Evolutionary conservation across 331 rosid genomes (phyloP).

Genomic region (Spiraea crenata): DNA sequence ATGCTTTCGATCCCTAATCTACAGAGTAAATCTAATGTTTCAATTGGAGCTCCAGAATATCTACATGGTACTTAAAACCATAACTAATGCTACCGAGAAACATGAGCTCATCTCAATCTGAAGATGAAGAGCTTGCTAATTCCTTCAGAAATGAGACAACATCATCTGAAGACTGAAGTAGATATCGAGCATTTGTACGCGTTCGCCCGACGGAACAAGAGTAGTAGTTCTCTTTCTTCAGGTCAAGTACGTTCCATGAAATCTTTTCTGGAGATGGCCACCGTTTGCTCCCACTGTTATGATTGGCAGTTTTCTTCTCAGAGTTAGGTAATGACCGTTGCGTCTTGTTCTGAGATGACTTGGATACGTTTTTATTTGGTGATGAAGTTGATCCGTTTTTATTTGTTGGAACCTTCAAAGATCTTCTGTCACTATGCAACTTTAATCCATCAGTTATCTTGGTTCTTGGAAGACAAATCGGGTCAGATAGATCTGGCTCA

Average conservation of each 20-base stretch:
- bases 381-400: constrained; percentile 55
- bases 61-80: neutral
- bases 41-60: neutral
- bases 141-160: constrained; percentile 70
- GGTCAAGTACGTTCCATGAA: constrained; percentile 93
- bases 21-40: neutral
- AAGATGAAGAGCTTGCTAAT: constrained; percentile 22
- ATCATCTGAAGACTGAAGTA: constrained; percentile 61
- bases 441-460: constrained; percentile 59
- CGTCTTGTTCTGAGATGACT: constrained; percentile 48
- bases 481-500: constrained; percentile 69
- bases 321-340: constrained; percentile 36
- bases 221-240: constrained; percentile 85
- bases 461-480: constrained; percentile 41
- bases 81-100: neutral
- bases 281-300: constrained; percentile 34
- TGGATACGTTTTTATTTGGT: constrained; percentile 46
- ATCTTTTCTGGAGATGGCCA: constrained; percentile 58
- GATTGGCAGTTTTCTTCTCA: constrained; percentile 53
- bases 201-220: constrained; percentile 82
- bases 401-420: constrained; percentile 42
- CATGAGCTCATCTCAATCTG: neutral
- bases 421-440: constrained; percentile 53
- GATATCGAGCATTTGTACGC: constrained; percentile 70
- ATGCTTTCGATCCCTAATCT: neutral